Percentiles rank a stretch among this genome's conserved stretches.
Conservation (phyloP, 75 land plant species). For the Larix kaempferi region DNA sequence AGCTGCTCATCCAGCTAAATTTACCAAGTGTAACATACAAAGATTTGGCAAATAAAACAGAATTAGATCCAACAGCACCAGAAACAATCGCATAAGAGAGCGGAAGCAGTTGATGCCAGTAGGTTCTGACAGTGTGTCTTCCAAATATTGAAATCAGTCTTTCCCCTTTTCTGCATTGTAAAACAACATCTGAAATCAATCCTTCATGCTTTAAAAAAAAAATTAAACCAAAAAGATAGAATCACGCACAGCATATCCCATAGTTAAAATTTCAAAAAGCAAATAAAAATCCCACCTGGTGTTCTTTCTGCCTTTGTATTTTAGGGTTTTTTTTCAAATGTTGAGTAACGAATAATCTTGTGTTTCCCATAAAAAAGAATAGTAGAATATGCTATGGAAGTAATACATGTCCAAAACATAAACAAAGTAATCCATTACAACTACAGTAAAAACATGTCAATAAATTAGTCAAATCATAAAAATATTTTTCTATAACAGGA, state of each 20-base stretch:
- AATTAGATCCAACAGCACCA: conserved; percentile 96
- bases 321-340: background rate
- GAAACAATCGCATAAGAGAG: conserved; percentile 92
- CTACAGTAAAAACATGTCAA: too few relatives aligned
- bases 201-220: background rate
- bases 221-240: background rate
- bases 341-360: background rate
- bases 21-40: conserved; percentile 54
- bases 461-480: background rate
- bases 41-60: conserved; percentile 98
- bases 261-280: background rate
- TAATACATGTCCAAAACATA: conserved; percentile 3
- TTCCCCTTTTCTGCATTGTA: conserved; percentile 71
- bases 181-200: conserved; percentile 5
- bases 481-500: background rate
- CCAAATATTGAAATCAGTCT: conserved; percentile 41
- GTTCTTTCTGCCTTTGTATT: background rate
- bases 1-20: background rate
- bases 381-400: background rate
- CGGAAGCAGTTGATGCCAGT: conserved; percentile 89
- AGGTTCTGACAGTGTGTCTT: conserved; percentile 38
- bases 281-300: background rate
- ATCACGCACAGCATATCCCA: conserved; percentile 1
- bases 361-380: background rate
- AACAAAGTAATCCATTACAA: background rate